Conservation (phyloP, 371 early-diverging fungal species). For the Mucor plumbeus region DNA sequence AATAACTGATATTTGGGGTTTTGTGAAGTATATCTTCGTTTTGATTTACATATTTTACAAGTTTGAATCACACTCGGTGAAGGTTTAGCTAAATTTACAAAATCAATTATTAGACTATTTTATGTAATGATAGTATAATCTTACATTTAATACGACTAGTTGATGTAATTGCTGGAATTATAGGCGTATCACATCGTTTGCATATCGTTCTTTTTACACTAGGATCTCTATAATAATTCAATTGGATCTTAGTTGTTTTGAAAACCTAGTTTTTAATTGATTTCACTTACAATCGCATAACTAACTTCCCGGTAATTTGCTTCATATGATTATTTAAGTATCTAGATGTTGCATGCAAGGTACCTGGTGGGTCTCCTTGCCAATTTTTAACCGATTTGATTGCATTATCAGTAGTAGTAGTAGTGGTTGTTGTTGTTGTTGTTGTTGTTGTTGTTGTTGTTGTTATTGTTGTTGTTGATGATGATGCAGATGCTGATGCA, state of each 20-base stretch:
- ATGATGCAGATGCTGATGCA: neutral
- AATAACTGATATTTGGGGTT: constrained; percentile 27
- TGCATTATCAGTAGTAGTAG: neutral
- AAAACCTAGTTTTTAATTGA: no score
- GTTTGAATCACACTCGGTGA: constrained; percentile 30
- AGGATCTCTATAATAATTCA: constrained; percentile 41
- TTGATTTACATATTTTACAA: constrained; percentile 35
- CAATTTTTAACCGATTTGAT: constrained; percentile 11
- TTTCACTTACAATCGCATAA: constrained; percentile 42
- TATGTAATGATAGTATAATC: neutral
- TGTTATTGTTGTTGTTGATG: constrained; percentile 1
- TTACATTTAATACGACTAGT: constrained; percentile 38
- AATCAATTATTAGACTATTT: neutral
- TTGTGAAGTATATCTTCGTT: constrained; percentile 25
- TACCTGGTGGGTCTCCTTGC: constrained; percentile 33
- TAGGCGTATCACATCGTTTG: constrained; percentile 48
- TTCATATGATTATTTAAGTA: constrained; percentile 47
- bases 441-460: no score
- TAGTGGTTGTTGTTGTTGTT: no score
- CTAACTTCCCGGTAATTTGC: constrained; percentile 38
- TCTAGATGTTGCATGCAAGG: constrained; percentile 32
- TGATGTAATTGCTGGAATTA: constrained; percentile 41
- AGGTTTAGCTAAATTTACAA: constrained; percentile 27
- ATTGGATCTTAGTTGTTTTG: no score
- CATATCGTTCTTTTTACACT: constrained; percentile 41